Percentiles rank a stretch among this genome's conserved stretches.
Evolutionary conservation across 305 asterid genomes (phyloP).

Genomic region (Striga hermonthica): DNA sequence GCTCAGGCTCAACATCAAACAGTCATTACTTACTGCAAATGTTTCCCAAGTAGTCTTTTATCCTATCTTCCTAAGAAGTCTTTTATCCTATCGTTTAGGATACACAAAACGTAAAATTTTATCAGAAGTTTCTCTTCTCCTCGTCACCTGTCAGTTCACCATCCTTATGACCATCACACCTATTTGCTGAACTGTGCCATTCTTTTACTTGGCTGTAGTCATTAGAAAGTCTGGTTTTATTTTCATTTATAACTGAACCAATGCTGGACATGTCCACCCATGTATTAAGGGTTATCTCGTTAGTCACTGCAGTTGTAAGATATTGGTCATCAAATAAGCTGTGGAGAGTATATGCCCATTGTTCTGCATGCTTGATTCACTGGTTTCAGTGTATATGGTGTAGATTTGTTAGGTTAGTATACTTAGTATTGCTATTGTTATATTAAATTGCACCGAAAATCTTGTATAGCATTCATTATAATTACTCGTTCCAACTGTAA

Average conservation of each 20-base stretch:
- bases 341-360: no score
- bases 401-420: background rate
- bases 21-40: no score
- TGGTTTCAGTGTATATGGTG: background rate
- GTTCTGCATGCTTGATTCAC: background rate
- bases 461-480: constrained; percentile 6
- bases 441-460: background rate
- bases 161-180: no score
- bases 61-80: no score
- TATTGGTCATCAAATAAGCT: background rate
- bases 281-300: background rate
- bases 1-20: no score
- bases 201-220: background rate
- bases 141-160: no score
- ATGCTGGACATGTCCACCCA: background rate
- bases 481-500: constrained; percentile 1
- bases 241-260: background rate
- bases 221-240: background rate
- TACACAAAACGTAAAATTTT: no score
- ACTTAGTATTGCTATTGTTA: background rate
- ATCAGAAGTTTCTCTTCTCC: no score
- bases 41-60: no score
- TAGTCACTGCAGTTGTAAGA: background rate
- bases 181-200: background rate
- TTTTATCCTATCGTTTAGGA: no score